Conservation (phyloP, 2,329 filamentous ascomycete genomes). For the Neopestalotiopsis sp. region DNA sequence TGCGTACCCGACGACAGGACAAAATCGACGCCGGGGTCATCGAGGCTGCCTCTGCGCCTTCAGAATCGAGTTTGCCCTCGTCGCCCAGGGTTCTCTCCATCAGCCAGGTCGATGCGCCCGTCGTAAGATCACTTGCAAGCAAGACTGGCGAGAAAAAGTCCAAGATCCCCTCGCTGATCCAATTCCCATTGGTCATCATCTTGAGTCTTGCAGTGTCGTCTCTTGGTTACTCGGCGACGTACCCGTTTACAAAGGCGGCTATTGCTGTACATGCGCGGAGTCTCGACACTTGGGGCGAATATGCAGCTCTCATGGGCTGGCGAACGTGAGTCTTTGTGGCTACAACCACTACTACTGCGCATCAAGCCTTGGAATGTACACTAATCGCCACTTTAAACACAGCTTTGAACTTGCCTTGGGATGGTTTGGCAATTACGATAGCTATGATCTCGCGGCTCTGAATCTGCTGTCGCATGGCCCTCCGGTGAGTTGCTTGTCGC, state of each 20-base stretch:
- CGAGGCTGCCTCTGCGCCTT: conserved; percentile 8
- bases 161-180: conserved; percentile 49
- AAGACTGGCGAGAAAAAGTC: conserved; percentile 26
- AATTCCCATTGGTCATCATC: conserved; percentile 58
- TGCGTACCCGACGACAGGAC: conserved; percentile 24
- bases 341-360: neutral
- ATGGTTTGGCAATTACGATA: conserved; percentile 78
- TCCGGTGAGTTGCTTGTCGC: conserved; percentile 52
- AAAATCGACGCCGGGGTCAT: conserved; percentile 5
- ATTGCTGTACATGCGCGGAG: conserved; percentile 71
- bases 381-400: conserved; percentile 37
- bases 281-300: conserved; percentile 66
- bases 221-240: conserved; percentile 66
- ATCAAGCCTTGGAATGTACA: neutral
- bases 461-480: conserved; percentile 77
- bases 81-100: conserved; percentile 13
- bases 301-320: conserved; percentile 60
- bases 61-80: neutral
- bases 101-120: conserved; percentile 13
- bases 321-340: conserved; percentile 52
- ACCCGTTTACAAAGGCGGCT: conserved; percentile 67
- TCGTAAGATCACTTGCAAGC: conserved; percentile 6
- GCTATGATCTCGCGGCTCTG: conserved; percentile 70
- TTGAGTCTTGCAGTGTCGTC: conserved; percentile 68
- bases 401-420: conserved; percentile 73